Evolutionary conservation across 768 basidiomycete species (phyloP).

Genomic region (Filobasidium wieringae): DNA sequence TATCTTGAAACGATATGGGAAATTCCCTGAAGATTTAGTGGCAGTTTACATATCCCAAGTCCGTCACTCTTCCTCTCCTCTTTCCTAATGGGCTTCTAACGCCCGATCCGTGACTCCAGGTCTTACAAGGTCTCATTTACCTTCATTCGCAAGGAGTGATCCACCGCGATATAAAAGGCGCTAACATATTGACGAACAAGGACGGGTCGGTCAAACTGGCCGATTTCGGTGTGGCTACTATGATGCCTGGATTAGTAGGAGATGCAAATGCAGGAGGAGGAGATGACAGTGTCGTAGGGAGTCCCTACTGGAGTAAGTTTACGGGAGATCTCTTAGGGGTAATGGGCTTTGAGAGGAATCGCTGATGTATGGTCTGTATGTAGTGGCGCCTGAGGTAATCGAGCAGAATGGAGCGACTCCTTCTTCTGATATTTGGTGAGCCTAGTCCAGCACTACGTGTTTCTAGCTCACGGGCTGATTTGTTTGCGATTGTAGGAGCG

Average conservation of each 20-base stretch:
- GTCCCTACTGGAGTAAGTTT: constrained; percentile 90
- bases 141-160: constrained; percentile 99
- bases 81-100: not conserved
- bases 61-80: not conserved
- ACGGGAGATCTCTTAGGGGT: not conserved
- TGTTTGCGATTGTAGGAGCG: constrained; percentile 48
- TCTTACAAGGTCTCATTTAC: constrained; percentile 88
- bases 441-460: constrained; percentile 1
- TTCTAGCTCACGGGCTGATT: not conserved
- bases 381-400: constrained; percentile 92
- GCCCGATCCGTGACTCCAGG: constrained; percentile 26
- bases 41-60: constrained; percentile 87
- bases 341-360: too few species aligned
- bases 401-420: constrained; percentile 96
- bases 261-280: not conserved
- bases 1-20: constrained; percentile 92
- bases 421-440: constrained; percentile 86
- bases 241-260: constrained; percentile 55
- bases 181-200: constrained; percentile 96
- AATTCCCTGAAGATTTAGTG: constrained; percentile 93
- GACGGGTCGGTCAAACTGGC: constrained; percentile 98
- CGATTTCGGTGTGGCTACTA: constrained; percentile 91
- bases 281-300: constrained; percentile 83
- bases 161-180: constrained; percentile 97
- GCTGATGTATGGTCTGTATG: constrained; percentile 3